Percentiles rank a stretch among this genome's conserved stretches.
These are phyloP conservation scores for Ophiobolus disseminans DNA, from an alignment of 2,329 filamentous ascomycete species.

Conservation along the genomic window DNA sequence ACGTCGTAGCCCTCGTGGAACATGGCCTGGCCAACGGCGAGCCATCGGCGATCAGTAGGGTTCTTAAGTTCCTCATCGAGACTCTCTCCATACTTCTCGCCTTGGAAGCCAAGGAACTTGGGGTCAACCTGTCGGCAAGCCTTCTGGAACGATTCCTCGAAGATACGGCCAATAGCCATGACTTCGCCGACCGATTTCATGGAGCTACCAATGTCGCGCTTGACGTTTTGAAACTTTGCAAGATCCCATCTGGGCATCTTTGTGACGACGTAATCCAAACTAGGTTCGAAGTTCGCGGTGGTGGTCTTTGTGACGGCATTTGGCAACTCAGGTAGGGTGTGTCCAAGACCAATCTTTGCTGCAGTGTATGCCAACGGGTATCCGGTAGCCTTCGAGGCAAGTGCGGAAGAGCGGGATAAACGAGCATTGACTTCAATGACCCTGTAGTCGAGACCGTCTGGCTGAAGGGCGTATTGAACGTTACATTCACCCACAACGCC, in stretches of 20 bases:
- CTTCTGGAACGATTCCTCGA: slow-evolving; percentile 99
- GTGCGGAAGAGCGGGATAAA: slow-evolving; percentile 93
- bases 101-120: slow-evolving; percentile 89
- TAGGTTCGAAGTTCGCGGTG: slow-evolving; percentile 98
- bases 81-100: slow-evolving; percentile 85
- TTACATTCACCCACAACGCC: slow-evolving; percentile 99
- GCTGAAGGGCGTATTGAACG: slow-evolving; percentile 95
- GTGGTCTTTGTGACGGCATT: slow-evolving; percentile 99
- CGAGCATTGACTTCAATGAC: slow-evolving; percentile 99
- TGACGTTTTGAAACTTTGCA: slow-evolving; percentile 98
- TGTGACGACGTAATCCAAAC: slow-evolving; percentile 95
- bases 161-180: slow-evolving; percentile 98
- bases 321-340: slow-evolving; percentile 92
- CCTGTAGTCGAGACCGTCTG: slow-evolving; percentile 95
- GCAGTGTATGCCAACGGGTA: slow-evolving; percentile 97
- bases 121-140: slow-evolving; percentile 97
- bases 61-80: slow-evolving; percentile 89
- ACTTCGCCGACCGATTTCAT: slow-evolving; percentile 99
- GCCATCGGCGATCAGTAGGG: slow-evolving; percentile 95
- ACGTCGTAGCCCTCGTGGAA: slow-evolving; percentile 95
- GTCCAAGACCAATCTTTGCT: slow-evolving; percentile 96
- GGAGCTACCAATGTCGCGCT: slow-evolving; percentile 93
- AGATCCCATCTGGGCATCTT: slow-evolving; percentile 99
- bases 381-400: slow-evolving; percentile 97
- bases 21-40: slow-evolving; percentile 97